phyloP scores from a whole-genome alignment of 2,329 filamentous ascomycete species.

The Aspergillus sojae region DNA sequence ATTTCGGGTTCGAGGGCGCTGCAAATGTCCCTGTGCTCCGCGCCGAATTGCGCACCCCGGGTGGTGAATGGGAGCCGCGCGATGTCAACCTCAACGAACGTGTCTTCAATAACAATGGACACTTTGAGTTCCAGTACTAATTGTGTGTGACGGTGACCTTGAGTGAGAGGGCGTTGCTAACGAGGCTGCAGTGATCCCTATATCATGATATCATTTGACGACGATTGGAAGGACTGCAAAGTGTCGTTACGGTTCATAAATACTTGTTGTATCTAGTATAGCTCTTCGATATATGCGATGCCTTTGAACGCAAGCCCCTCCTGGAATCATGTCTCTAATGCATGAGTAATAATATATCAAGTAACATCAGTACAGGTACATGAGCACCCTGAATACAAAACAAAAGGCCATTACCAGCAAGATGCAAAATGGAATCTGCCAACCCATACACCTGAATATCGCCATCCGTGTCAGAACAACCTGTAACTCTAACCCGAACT shows the following conservation, averaged over 20 bases:
- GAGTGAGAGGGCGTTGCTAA: neutral
- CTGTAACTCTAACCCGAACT: neutral
- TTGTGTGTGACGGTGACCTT: neutral
- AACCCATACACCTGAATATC: neutral
- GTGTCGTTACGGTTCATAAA: neutral
- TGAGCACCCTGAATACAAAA: neutral
- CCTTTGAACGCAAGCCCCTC: neutral
- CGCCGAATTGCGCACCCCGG: conserved; percentile 7
- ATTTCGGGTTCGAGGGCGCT: conserved; percentile 21
- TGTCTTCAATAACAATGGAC: conserved; percentile 16
- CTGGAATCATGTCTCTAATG: neutral
- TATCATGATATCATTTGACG: neutral
- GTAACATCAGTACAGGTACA: neutral
- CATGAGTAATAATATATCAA: neutral
- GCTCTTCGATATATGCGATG: neutral
- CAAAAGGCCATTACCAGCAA: neutral
- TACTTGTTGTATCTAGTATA: neutral
- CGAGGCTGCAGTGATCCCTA: neutral
- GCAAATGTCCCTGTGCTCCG: conserved; percentile 22
- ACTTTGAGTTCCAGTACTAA: conserved; percentile 10
- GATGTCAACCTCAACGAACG: conserved; percentile 25
- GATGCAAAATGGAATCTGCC: neutral
- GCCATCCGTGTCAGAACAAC: neutral
- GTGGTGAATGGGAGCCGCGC: neutral
- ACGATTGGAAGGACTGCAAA: neutral